A percentile compares a stretch with the other conserved stretches of the same genome.
Conservation (phyloP, 495 filamentous ascomycete genomes). For the Aspergillus biplanus region DNA sequence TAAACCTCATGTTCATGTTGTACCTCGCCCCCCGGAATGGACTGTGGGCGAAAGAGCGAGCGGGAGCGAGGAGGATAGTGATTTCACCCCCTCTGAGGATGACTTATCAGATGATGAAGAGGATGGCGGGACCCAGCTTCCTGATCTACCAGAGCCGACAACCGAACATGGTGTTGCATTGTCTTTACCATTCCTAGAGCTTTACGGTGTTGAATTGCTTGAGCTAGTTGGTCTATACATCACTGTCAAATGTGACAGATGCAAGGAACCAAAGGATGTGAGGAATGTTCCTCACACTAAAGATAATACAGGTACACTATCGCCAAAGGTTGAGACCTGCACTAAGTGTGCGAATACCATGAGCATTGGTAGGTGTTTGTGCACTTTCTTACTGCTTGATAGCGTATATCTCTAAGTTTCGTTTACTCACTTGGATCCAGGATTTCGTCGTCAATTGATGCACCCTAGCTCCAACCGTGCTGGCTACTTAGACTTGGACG, state of each 20-base stretch:
- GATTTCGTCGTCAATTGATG: slow-evolving; percentile 74
- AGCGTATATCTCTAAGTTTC: background rate
- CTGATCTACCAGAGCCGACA: slow-evolving; percentile 32
- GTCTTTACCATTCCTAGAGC: slow-evolving; percentile 80
- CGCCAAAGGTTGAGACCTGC: slow-evolving; percentile 58
- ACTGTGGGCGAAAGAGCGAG: slow-evolving; percentile 44
- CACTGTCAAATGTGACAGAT: slow-evolving; percentile 81
- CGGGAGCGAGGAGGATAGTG: slow-evolving; percentile 40
- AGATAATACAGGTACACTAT: slow-evolving; percentile 35
- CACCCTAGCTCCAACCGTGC: slow-evolving; percentile 77
- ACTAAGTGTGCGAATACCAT: slow-evolving; percentile 76
- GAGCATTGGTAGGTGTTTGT: slow-evolving; percentile 50
- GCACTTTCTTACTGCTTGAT: background rate
- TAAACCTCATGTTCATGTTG: slow-evolving; percentile 70
- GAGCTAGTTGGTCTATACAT: slow-evolving; percentile 71
- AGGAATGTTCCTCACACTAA: slow-evolving; percentile 61
- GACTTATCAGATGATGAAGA: slow-evolving; percentile 53
- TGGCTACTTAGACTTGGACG: slow-evolving; percentile 81
- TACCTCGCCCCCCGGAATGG: slow-evolving; percentile 88
- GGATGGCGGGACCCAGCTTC: slow-evolving; percentile 44
- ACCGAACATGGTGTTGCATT: slow-evolving; percentile 71
- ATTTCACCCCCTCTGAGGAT: slow-evolving; percentile 44
- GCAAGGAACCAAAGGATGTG: slow-evolving; percentile 76
- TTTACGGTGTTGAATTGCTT: slow-evolving; percentile 80
- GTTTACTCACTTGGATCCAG: slow-evolving; percentile 32